Base-by-base conservation (phyloP, 768 basidiomycete genomes). In the Collybiopsis confluens region DNA sequence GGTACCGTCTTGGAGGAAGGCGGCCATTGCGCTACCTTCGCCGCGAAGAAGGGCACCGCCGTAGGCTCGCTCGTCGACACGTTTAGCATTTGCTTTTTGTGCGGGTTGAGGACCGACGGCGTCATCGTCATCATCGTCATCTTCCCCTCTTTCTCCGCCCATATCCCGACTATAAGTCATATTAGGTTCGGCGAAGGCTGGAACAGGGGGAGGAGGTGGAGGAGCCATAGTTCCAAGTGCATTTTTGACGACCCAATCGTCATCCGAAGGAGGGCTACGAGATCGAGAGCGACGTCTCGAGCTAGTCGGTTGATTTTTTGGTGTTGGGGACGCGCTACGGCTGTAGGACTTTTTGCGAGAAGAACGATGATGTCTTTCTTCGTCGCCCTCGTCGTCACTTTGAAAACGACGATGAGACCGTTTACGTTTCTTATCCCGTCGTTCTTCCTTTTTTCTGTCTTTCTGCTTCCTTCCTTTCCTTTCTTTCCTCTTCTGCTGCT, bases 11-110 rank as follows among this genome's bases (percentile, higher is more conserved):
- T 90, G 78, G 52, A 98, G 80, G 80, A 89, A 99, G 40, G 92
- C 92, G 1, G 97, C 97, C 94, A 99, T 98, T 35, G 97, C 97
- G 58, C 87, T 88, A 47, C 93, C 97, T 78, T 99, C 97, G 49
- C 97, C 97, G 4, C 90, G 90, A 10, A 94, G 80, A 46, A 99
- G 76, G 26, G 91, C 88, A 55, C 94, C 83, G 57, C 93, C 92
- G 65, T 93, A 99, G 42, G 88, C 81, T 21, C 93, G 83, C 62
- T 91, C 91, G 71, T 91, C 89, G 44, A 86, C 63, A 60, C 79
- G 83, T 54, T 73, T 73, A 4, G 71, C 56, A 28, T 58, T 72
- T 23, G 66, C 61, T 55, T 73, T 78, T 33, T 61, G 35, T 0
- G 81, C 62, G n/a, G 92, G 88, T 59, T 85, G 74, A 3, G 95